phyloP scores from a whole-genome alignment of 2,329 filamentous ascomycete species.

The Microcyclospora tardicrescens region DNA sequence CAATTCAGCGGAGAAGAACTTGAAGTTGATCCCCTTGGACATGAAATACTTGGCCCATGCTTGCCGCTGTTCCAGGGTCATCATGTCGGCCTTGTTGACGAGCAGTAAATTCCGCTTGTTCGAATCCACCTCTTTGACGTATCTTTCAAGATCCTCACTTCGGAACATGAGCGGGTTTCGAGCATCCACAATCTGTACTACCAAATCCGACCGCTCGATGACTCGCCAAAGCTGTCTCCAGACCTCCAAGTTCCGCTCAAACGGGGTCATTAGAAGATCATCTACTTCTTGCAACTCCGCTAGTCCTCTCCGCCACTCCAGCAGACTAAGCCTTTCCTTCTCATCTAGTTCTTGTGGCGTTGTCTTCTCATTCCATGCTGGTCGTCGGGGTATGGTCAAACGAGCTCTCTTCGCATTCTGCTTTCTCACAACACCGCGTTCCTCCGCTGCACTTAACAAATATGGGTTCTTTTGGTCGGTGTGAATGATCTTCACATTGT shows the following conservation, averaged over 20 bases:
- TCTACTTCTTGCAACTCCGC: constrained; percentile 90
- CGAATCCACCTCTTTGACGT: constrained; percentile 82
- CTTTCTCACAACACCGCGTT: constrained; percentile 64
- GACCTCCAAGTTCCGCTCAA: constrained; percentile 92
- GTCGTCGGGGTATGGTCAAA: constrained; percentile 79
- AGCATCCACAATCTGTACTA: constrained; percentile 97
- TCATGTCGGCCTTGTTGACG: constrained; percentile 99
- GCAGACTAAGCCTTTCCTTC: constrained; percentile 64
- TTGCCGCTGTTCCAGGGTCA: constrained; percentile 71
- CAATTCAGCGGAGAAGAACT: constrained; percentile 88
- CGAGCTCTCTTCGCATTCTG: constrained; percentile 67
- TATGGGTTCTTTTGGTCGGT: constrained; percentile 93
- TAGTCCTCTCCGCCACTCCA: constrained; percentile 79
- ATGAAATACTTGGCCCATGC: constrained; percentile 82
- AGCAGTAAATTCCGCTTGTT: constrained; percentile 83
- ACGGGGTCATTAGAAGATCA: constrained; percentile 91
- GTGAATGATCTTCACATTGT: constrained; percentile 97
- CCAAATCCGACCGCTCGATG: constrained; percentile 86
- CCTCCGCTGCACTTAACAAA: constrained; percentile 71
- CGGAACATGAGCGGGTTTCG: constrained; percentile 88
- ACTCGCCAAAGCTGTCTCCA: constrained; percentile 98
- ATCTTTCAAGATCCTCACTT: constrained; percentile 81
- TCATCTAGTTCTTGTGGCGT: constrained; percentile 71
- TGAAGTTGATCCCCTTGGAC: constrained; percentile 69
- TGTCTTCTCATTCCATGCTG: constrained; percentile 75